phyloP scores from a whole-genome alignment of 1,284 basidiomycete genomes.

The Trichosporon coremiiforme region DNA sequence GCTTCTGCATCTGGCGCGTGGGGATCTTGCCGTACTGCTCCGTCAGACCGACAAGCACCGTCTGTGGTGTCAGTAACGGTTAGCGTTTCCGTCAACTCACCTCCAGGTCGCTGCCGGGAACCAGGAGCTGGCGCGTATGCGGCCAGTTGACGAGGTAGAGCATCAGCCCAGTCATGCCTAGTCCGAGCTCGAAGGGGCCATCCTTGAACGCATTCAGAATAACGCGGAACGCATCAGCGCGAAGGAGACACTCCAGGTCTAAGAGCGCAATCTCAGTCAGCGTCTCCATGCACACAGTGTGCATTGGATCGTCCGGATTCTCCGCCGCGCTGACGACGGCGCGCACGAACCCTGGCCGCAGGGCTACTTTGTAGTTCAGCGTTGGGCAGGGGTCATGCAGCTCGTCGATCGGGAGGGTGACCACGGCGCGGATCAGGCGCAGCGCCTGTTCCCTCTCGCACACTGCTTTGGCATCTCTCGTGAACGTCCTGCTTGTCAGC shows the following conservation, averaged over 20 bases:
- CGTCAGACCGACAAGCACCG: slow-evolving; percentile 80
- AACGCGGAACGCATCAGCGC: slow-evolving; percentile 82
- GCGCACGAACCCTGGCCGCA: slow-evolving; percentile 72
- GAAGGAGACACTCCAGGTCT: slow-evolving; percentile 79
- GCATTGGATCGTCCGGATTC: slow-evolving; percentile 86
- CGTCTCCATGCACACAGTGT: slow-evolving; percentile 81
- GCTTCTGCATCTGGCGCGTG: slow-evolving; percentile 47
- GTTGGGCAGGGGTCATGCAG: slow-evolving; percentile 19
- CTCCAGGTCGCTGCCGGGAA: slow-evolving; percentile 86
- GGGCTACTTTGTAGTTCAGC: slow-evolving; percentile 35
- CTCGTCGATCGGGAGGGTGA: slow-evolving; percentile 55
- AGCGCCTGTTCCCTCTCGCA: slow-evolving; percentile 94
- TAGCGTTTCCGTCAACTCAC: slow-evolving; percentile 57
- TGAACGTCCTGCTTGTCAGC: slow-evolving; percentile 65
- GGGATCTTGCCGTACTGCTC: slow-evolving; percentile 84
- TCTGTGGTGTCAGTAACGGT: slow-evolving; percentile 61
- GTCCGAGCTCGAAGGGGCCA: slow-evolving; percentile 79
- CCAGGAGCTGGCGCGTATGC: slow-evolving; percentile 75
- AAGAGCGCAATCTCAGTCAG: slow-evolving; percentile 84
- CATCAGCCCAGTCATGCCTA: slow-evolving; percentile 81
- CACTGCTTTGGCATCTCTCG: slow-evolving; percentile 75
- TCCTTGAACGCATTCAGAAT: slow-evolving; percentile 84
- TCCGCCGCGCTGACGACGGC: slow-evolving; percentile 91
- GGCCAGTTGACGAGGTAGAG: slow-evolving; percentile 85
- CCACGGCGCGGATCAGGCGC: slow-evolving; percentile 81